Evolutionary conservation across 495 filamentous ascomycete species (phyloP).

Genomic region (Podospora comata): DNA sequence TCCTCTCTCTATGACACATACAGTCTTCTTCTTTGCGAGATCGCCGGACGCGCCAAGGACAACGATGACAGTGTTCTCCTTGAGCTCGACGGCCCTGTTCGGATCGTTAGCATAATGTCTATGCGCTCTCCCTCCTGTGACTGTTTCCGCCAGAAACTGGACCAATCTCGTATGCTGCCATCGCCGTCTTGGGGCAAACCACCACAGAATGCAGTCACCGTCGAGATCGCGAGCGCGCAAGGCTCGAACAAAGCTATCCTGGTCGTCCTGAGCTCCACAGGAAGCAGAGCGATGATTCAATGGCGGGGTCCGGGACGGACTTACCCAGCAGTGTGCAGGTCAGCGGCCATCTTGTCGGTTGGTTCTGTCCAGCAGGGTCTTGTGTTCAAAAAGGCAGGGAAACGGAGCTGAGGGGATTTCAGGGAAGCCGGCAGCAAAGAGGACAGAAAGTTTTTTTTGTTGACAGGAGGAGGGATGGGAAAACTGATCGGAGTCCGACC

Average conservation of each 20-base stretch:
- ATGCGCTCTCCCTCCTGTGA: too few relatives aligned
- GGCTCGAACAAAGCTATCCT: constrained; percentile 13
- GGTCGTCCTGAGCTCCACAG: constrained; percentile 24
- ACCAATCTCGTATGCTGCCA: neutral
- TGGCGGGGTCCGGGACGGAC: constrained; percentile 41
- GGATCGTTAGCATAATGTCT: constrained; percentile 13
- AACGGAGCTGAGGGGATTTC: constrained; percentile 4
- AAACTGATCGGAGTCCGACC: constrained; percentile 26
- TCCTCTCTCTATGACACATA: constrained; percentile 43
- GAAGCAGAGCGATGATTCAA: constrained; percentile 22
- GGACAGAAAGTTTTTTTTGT: constrained; percentile 12
- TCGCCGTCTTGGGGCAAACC: neutral
- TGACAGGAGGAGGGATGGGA: constrained; percentile 24
- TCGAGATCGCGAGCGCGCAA: constrained; percentile 10
- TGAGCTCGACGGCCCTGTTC: constrained; percentile 70
- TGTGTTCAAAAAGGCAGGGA: neutral
- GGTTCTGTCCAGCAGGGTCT: constrained; percentile 14
- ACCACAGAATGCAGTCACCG: neutral
- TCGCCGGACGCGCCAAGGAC: constrained; percentile 97
- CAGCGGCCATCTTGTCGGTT: constrained; percentile 42
- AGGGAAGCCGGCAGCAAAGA: constrained; percentile 11
- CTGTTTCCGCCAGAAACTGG: neutral
- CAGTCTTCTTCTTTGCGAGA: constrained; percentile 99
- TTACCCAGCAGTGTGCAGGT: constrained; percentile 37
- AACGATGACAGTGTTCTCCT: constrained; percentile 96